Percentiles rank a stretch among this genome's conserved stretches.
These are phyloP conservation scores for Antitrichia curtipendula DNA, from an alignment of 225 moss, liverwort and hornwort genomes.

Conservation along the genomic window DNA sequence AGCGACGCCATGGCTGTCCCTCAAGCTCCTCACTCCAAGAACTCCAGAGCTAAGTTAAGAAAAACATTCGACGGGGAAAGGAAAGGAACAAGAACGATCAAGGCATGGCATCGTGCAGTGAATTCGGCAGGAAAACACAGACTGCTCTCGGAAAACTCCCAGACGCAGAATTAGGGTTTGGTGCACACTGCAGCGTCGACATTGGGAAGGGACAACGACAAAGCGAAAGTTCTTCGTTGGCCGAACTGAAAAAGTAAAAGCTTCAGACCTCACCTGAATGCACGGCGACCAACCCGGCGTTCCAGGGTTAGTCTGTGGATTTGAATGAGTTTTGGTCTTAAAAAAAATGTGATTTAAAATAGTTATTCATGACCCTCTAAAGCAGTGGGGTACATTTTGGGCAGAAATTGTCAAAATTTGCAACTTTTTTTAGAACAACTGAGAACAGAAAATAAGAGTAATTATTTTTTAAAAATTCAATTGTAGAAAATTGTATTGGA, in stretches of 20 bases:
- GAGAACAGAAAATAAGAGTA: background rate
- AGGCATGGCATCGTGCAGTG: background rate
- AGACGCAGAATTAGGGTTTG: slow-evolving; percentile 13
- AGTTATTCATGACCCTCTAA: background rate
- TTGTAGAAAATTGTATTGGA: rapidly evolving
- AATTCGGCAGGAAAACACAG: background rate
- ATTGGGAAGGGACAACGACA: background rate
- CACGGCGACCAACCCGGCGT: no score
- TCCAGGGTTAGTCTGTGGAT: no score
- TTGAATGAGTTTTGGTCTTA: no score
- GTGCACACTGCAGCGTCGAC: background rate
- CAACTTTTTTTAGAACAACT: no score
- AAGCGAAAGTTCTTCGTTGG: background rate
- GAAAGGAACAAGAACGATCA: background rate
- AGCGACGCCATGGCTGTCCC: slow-evolving; percentile 12
- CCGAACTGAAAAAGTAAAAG: background rate
- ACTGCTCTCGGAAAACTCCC: background rate
- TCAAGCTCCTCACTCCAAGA: background rate
- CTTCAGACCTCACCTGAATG: background rate
- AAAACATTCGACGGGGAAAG: background rate
- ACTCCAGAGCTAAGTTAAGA: background rate
- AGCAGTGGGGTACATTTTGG: background rate
- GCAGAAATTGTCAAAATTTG: background rate
- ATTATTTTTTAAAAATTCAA: background rate
- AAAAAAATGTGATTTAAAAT: no score